Evolutionary conservation across 129 eudicot genomes (phyloP), one percentile per base, ranked within the genome.

Genomic region (Oenanthe sinensis): DNA sequence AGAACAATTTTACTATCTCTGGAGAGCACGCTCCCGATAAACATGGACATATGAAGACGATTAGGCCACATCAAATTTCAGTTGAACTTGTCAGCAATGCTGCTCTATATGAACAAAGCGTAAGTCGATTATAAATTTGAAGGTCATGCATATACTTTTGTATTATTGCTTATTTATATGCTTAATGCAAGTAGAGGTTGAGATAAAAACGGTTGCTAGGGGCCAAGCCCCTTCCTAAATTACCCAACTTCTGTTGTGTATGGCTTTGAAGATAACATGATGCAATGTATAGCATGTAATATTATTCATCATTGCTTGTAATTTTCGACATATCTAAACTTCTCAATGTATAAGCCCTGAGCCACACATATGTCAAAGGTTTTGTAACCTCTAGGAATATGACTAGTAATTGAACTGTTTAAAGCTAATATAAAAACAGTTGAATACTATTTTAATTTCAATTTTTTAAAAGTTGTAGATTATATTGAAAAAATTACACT

Each of bases 81-180:
- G 76, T 52, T 81, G 90, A 85, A 75, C 91, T 89, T 75, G 86
- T 95, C 49, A 72, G 85, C 65, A 86, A 92, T 83, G 86, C 90
- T 65, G 78, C 80, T 79, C 70, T 90, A 36, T 89, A 90, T 70
- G 98, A 93, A 83, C 89, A 90, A 88, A 82, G 62, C 46, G 97
- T 92, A 85, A 90, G 96, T 79, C 74, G 52, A 63, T 76, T 78
- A 43, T 43, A 49, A 55, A 80, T 49, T 54, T 70, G 24, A 65
- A 44, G 17, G 50, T n/a, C 17, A 46, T 70, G 71, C 44, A 74
- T 45, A 11, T 37, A 26, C 71, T 46, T 76, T 60, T 62, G 44
- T 37, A 16, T 55, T 2, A 47, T 42, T 71, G 24, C 48, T 40
- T 70, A 22, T 42, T 37, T 22, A 43, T 71, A 17, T 42, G 16